Evolutionary conservation across 768 basidiomycete genomes (phyloP), one percentile per base, ranked within the genome.

Genomic region (Tricholoma sp.): DNA sequence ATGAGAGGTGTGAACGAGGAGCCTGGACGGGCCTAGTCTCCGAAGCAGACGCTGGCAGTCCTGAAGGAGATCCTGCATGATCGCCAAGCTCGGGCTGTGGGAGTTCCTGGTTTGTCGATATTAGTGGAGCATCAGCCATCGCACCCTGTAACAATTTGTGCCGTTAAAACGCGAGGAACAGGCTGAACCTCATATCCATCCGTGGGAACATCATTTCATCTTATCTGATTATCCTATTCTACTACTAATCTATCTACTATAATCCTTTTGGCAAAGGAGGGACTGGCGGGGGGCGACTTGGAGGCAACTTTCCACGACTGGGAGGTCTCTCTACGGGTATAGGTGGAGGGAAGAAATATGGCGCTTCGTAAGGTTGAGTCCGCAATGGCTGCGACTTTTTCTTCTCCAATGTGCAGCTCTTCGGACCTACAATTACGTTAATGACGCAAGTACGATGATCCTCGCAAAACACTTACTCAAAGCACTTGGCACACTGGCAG

Each of bases 361-460:
- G 83, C 4, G 83, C 83, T 56, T 81, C 79, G 60, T 86, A 88
- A 2, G 85, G 84, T 50, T 81, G 74, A 1, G 85, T 86, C 32
- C 78, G 66, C 18, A 72, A 62, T 0, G 69, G 64, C 50, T 68
- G 66, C 3, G 74, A 70, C 42, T 69, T 68, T 59, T 74, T 76
- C 59, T 74, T 76, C 55, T 66, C 66, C 33, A 63, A 44, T 44
- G 20, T 37, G 8, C 48, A 32, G 29, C 53, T 53, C 8, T 34
- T 54, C 32, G 54, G 53, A 13, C 55, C 57, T 59, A 34, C 3
- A 32, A 45, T 32, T 20, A 28, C 34, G 24, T 33, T 20, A 6
- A 28, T 44, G 32, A 52, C n/a, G n/a, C 3, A 29, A 58, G 59
- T 47, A 57, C 61, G 48, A 55, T 53, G 6, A 2, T 28, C 49